phyloP scores from a whole-genome alignment of 1,284 basidiomycete species.

The Neolentinus lepideus region DNA sequence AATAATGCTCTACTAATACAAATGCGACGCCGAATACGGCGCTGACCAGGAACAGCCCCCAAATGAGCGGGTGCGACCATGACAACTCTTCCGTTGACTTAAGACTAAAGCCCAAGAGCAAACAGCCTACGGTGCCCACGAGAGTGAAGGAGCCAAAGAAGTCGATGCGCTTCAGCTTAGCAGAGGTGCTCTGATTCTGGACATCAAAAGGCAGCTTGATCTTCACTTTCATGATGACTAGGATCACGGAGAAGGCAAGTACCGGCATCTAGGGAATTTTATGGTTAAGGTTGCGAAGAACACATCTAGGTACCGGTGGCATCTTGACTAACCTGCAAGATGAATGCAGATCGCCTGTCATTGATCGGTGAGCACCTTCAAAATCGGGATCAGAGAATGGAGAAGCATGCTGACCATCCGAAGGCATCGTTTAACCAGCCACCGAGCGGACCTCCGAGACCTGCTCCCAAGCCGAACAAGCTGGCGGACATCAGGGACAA shows the following conservation, averaged over 20 bases:
- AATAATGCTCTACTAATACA: slow-evolving; percentile 65
- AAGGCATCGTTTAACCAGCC: slow-evolving; percentile 80
- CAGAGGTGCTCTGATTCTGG: slow-evolving; percentile 45
- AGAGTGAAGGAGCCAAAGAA: slow-evolving; percentile 77
- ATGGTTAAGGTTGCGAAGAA: slow-evolving; percentile 7
- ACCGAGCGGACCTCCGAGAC: slow-evolving; percentile 85
- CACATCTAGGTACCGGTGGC: slow-evolving; percentile 4
- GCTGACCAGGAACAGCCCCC: slow-evolving; percentile 55
- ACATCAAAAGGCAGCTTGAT: slow-evolving; percentile 56
- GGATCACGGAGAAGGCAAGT: slow-evolving; percentile 56
- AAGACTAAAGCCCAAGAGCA: slow-evolving; percentile 73
- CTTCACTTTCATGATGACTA: slow-evolving; percentile 72
- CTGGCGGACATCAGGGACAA: slow-evolving; percentile 27
- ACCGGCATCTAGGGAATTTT: slow-evolving; percentile 54
- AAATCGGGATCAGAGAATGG: slow-evolving; percentile 4
- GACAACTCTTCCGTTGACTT: slow-evolving; percentile 76
- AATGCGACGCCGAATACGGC: slow-evolving; percentile 51
- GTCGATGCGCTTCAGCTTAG: slow-evolving; percentile 77
- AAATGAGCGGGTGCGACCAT: slow-evolving; percentile 69
- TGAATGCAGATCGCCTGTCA: slow-evolving; percentile 58
- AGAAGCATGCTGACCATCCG: slow-evolving; percentile 58
- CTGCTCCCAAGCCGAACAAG: slow-evolving; percentile 70
- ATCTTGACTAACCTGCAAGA: slow-evolving; percentile 46
- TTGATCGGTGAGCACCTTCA: neutral
- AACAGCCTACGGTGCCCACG: slow-evolving; percentile 64